Base-by-base conservation (phyloP, 768 basidiomycete genomes). In the Botryobasidium botryosum region DNA sequence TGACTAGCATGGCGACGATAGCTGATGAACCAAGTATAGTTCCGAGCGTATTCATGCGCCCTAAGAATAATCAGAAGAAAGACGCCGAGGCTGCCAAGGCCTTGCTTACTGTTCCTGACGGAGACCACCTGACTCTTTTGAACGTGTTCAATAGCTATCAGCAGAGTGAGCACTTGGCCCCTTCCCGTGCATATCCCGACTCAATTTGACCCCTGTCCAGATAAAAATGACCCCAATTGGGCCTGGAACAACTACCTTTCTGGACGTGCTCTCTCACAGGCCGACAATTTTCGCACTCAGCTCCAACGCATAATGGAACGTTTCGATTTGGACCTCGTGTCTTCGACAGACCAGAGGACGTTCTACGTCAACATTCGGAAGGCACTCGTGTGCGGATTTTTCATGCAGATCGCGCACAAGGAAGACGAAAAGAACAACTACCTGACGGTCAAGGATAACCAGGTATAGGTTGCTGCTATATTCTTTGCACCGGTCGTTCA, bases 361-460 rank as follows among this genome's bases (percentile, higher is more conserved):
- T 61, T 61, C 52, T 60, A 56, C 59, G 54, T 55, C 47, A 63
- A 64, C 48, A 61, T 65, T 51, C 51, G 62, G 42, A 61, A 65
- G 41, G 62, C 62, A 1, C 47, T 65, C 29, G 56, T 56, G 5
- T 56, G 56, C 31, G 64, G 64, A 2, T 65, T 64, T 59, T 65
- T 65, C 50, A 61, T 59, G 58, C 62, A 65, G 50, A 61, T 63
- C 6, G 64, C 64, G 23, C 60, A 61, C 44, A 61, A 60, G 50
- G 87, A 90, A 57, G 84, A 85, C 3, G 84, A 85, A 57, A 90
- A 85, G 60, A 74, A 78, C 2, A 71, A 69, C 44, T 96, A 96
- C 57, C 49, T 79, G 50, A 97, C 90, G 0, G 77, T 92, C 46
- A 96, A 94, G 63, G 91, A 97, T 59, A 82, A 91, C 53, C 90